Base-by-base conservation (phyloP, 75 land plant genomes). In the Cryptomeria japonica region DNA sequence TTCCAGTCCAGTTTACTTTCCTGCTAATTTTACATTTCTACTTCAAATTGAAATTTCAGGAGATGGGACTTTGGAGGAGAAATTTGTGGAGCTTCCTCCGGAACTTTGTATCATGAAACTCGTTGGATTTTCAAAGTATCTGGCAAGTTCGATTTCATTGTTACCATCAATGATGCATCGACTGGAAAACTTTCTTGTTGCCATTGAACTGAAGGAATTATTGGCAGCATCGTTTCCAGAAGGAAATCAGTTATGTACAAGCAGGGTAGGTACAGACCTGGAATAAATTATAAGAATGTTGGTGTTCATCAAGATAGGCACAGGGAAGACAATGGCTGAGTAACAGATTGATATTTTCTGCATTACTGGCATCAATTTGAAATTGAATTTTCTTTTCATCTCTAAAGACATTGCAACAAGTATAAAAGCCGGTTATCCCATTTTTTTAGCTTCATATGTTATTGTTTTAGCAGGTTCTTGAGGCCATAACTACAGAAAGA, bases 141-240 rank as follows among this genome's bases (percentile, higher is more conserved):
- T 97, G 85, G 96, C 95, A 46, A 96, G 96, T 86, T 89, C 96
- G 41, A 55, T 95, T 41, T 95, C 94, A 14, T 87, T 98, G 87
- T 83, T 98, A 83, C 99, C 99, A 37, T 98, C 99, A 42, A 64
- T 97, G 22, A 98, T 98, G 97, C 97, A 97, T 88, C 96, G 96
- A 13, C 86, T 98, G 86, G 97, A 98, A 87, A 94, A 92, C 86
- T 84, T 96, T 34, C 94, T 96, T 85, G 93, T 96, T 86, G 99
- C 99, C 1, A 90, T 94, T 87, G 95, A 98, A 87, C 80, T 98
- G 86, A 95, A 93, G 87, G 61, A 89, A 5, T 31, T 80, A 42
- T 84, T 98, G 32, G 83, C 91, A 87, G 75, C 87, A 39, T 89
- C 93, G 19, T 94, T 94, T 83, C 91, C 96, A 32, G 97, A 92